phyloP scores from a whole-genome alignment of 164 flowering plant genomes.

The Magnolia sinica region DNA sequence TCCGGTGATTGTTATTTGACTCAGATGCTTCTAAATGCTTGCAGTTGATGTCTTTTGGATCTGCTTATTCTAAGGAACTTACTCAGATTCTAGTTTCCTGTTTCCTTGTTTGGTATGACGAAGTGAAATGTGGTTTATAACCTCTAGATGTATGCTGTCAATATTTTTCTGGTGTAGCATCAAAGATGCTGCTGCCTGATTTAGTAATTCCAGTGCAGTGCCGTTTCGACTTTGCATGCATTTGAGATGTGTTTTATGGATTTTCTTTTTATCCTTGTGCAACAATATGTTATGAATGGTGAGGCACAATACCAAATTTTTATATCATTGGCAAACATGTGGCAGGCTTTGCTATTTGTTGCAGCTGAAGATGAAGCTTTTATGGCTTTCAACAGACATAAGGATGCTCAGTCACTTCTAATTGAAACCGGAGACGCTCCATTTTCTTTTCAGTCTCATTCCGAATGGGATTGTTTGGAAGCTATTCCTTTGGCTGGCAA shows the following conservation, averaged over 20 bases:
- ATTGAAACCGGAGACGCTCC: constrained; percentile 42
- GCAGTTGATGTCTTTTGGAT: too few relatives aligned
- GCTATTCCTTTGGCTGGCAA: constrained; percentile 55
- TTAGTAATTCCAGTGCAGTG: neutral
- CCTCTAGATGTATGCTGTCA: neutral
- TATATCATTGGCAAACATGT: neutral
- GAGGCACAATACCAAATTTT: neutral
- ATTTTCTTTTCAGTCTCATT: constrained; percentile 15
- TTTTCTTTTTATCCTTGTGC: neutral
- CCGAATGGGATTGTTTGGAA: constrained; percentile 43
- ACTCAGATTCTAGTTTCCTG: too few relatives aligned
- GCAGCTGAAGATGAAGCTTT: constrained; percentile 80
- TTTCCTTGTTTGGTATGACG: neutral
- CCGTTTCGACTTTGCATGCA: too few relatives aligned
- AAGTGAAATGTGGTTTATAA: neutral
- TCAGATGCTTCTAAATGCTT: too few relatives aligned
- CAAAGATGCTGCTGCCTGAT: neutral
- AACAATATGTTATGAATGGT: neutral
- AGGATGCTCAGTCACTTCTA: constrained; percentile 42
- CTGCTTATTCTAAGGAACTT: too few relatives aligned
- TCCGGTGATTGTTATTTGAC: too few relatives aligned
- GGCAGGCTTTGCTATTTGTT: constrained; percentile 51
- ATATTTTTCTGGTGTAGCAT: neutral
- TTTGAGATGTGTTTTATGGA: neutral
- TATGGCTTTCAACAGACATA: constrained; percentile 45